These are phyloP conservation scores for Pharnaceum exiguum DNA, from an alignment of 148 eudicot genomes.

Conservation along the genomic window DNA sequence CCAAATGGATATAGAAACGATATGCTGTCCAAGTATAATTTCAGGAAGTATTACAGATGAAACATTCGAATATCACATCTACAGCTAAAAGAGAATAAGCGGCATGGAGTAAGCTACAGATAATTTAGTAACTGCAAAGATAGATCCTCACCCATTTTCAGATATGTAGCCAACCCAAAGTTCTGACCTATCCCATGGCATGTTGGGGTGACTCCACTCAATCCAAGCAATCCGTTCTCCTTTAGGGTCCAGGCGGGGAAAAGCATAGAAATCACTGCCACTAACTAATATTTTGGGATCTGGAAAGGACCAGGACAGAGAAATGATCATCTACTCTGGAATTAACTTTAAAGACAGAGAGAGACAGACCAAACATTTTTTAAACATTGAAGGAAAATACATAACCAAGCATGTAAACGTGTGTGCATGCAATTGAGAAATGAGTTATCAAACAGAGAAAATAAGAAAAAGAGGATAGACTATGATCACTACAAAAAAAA, in stretches of 20 bases:
- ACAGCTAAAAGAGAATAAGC: background rate
- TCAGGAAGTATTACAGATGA: too few relatives aligned
- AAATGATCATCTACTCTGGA: background rate
- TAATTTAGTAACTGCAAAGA: background rate
- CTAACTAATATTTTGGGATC: constrained; percentile 63
- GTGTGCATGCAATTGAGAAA: background rate
- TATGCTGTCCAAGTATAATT: too few relatives aligned
- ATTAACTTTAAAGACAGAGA: too few relatives aligned
- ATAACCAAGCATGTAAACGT: background rate
- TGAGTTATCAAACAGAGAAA: background rate
- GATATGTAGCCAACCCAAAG: constrained; percentile 97
- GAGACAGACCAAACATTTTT: background rate
- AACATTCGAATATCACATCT: too few relatives aligned
- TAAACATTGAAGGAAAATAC: background rate
- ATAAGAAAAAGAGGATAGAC: background rate
- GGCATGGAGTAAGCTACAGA: background rate
- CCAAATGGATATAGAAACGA: too few relatives aligned
- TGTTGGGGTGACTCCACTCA: constrained; percentile 93
- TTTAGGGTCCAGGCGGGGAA: constrained; percentile 77
- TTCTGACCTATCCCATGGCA: constrained; percentile 96
- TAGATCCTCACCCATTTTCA: constrained; percentile 59
- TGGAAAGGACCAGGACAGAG: constrained; percentile 21
- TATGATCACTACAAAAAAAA: constrained; percentile 2
- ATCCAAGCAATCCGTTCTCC: constrained; percentile 86
- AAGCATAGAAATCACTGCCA: constrained; percentile 92